A percentile compares a stretch with the other conserved stretches of the same genome.
Evolutionary conservation across 2,329 filamentous ascomycete species (phyloP).

Genomic region (Colletotrichum sp.): DNA sequence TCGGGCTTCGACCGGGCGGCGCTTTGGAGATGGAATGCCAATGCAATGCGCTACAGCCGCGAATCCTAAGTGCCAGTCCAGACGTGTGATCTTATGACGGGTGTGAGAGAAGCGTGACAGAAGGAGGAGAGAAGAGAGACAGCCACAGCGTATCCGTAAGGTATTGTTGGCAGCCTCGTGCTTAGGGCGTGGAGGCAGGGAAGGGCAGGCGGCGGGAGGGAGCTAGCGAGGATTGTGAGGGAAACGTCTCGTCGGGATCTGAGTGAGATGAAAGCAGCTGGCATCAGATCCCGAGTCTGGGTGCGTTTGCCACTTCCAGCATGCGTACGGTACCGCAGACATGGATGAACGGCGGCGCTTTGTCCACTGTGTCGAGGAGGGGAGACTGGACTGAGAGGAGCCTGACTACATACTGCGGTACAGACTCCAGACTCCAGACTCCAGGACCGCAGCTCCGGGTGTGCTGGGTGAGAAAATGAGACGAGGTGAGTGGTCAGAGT

Average conservation of each 20-base stretch:
- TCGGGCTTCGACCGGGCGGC: slow-evolving; percentile 9
- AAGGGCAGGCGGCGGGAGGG: background rate
- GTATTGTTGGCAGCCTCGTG: background rate
- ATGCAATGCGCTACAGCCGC: background rate
- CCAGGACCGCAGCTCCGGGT: slow-evolving; percentile 20
- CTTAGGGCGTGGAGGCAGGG: background rate
- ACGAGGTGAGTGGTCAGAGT: slow-evolving; percentile 15
- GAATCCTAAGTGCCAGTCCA: background rate
- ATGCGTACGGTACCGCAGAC: slow-evolving; percentile 1
- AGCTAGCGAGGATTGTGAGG: background rate
- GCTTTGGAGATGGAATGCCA: slow-evolving; percentile 2
- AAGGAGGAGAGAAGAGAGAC: background rate
- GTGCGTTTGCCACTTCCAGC: slow-evolving; percentile 6
- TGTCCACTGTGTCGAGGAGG: background rate
- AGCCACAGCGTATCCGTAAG: background rate
- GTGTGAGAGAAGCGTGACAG: background rate
- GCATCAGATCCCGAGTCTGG: background rate
- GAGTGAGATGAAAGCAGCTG: background rate
- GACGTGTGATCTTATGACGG: background rate
- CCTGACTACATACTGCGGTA: background rate
- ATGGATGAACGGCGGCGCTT: slow-evolving; percentile 8
- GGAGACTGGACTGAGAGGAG: background rate
- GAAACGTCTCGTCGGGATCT: background rate
- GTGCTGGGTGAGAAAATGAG: slow-evolving; percentile 17
- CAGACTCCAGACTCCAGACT: background rate